These are phyloP conservation scores for Suillus brevipes DNA, from an alignment of 768 basidiomycete genomes.

Conservation along the genomic window DNA sequence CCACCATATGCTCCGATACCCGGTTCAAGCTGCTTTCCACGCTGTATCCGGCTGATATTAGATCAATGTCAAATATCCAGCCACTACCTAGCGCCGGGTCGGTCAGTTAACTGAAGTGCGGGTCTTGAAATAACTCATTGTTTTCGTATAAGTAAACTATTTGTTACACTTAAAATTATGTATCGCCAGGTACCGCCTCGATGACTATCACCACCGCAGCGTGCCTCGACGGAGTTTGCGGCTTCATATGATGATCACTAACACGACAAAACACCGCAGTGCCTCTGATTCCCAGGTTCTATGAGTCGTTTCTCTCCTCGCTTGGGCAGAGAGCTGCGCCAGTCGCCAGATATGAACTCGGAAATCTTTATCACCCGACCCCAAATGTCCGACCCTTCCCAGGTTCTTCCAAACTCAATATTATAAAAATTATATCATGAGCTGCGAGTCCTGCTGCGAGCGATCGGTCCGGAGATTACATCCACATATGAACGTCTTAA, in stretches of 20 bases:
- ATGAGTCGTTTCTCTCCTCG: neutral
- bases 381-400: neutral
- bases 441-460: neutral
- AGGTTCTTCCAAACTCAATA: neutral
- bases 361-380: neutral
- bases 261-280: neutral
- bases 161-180: neutral
- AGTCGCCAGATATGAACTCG: neutral
- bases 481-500: neutral
- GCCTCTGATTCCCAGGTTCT: neutral
- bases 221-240: conserved; percentile 2
- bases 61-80: neutral
- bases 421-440: neutral
- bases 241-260: neutral
- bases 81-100: neutral
- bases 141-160: neutral
- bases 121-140: neutral
- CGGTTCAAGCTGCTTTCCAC: neutral
- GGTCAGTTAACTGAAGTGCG: neutral
- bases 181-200: neutral
- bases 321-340: neutral
- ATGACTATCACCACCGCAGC: neutral
- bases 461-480: neutral
- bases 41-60: neutral
- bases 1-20: neutral